These are phyloP conservation scores for Syzygium grande DNA, from an alignment of 345 rosid species.

Conservation along the genomic window DNA sequence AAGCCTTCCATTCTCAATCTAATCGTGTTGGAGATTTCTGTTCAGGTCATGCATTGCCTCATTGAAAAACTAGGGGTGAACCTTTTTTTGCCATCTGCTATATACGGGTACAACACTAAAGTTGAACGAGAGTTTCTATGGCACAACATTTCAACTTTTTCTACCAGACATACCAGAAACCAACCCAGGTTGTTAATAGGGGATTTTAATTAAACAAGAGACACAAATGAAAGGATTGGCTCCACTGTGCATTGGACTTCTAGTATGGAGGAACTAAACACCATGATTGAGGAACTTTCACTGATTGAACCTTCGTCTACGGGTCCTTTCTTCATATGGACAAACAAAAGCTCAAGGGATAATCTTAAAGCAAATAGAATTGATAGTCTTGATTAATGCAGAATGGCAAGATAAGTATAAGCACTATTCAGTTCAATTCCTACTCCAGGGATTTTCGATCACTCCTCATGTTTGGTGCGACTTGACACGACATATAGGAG, in stretches of 20 bases:
- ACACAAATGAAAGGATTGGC: neutral
- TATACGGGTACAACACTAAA: neutral
- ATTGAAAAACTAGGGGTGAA: neutral
- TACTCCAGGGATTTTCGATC: neutral
- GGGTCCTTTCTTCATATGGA: neutral
- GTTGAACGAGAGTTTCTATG: neutral
- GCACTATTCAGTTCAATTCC: neutral
- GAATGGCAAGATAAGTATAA: too few relatives aligned
- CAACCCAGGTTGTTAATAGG: neutral
- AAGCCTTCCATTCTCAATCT: neutral
- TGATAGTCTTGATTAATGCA: neutral
- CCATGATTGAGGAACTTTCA: neutral
- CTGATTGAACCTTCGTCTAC: neutral
- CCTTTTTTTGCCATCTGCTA: too few relatives aligned
- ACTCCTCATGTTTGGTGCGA: neutral
- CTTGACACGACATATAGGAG: neutral
- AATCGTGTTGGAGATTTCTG: neutral
- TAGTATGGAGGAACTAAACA: neutral
- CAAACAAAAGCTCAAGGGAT: neutral
- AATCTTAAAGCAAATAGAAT: neutral
- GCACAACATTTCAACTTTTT: too few relatives aligned
- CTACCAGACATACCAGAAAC: neutral
- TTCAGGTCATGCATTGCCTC: neutral
- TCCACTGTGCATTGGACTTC: neutral
- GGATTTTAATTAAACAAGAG: neutral